Evolutionary conservation across 805 yeast species (phyloP).

Genomic region (Pichia kluyveri): DNA sequence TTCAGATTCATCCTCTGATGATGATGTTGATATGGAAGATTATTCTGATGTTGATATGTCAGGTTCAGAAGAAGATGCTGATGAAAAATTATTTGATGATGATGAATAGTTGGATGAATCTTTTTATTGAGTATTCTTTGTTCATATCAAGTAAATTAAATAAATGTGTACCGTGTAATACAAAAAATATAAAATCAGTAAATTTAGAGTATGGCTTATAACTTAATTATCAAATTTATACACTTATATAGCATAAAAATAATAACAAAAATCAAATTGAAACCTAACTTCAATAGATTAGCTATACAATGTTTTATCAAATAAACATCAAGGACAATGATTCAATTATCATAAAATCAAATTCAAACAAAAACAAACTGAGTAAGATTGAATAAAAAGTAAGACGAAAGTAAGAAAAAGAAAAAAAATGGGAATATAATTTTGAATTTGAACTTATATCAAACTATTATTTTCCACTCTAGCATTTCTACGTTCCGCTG

Average conservation of each 20-base stretch:
- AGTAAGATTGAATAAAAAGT: neutral
- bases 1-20: slow-evolving; percentile 13
- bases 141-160: too few relatives aligned
- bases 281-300: too few relatives aligned
- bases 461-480: slow-evolving; percentile 24
- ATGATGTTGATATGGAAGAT: slow-evolving; percentile 12
- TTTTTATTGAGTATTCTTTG: too few relatives aligned
- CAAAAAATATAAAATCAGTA: too few relatives aligned
- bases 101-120: slow-evolving; percentile 6
- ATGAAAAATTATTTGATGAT: slow-evolving; percentile 19
- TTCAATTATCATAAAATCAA: too few relatives aligned
- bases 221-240: too few relatives aligned
- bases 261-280: too few relatives aligned
- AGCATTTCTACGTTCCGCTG: slow-evolving; percentile 32
- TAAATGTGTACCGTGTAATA: too few relatives aligned
- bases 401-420: neutral
- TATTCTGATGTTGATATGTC: slow-evolving; percentile 13
- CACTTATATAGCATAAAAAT: too few relatives aligned
- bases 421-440: neutral
- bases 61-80: slow-evolving; percentile 10
- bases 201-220: neutral
- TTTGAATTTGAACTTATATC: neutral
- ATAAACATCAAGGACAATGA: too few relatives aligned
- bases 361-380: neutral
- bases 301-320: too few relatives aligned